Conservation (phyloP, 2,329 filamentous ascomycete genomes). For the Thelonectria olida region DNA sequence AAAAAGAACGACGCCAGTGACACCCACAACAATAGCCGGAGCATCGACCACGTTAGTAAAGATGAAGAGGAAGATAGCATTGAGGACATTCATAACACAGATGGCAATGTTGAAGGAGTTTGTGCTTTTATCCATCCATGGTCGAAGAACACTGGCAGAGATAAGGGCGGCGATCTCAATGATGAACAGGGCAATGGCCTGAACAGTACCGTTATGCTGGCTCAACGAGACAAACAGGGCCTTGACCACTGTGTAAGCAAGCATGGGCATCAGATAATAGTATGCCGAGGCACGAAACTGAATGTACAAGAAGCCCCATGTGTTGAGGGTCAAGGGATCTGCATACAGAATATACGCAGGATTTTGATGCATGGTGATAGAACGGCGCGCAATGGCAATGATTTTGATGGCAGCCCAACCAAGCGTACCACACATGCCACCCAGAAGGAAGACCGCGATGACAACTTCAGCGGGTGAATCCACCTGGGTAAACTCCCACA, state of each 20-base stretch:
- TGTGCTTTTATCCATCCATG: constrained; percentile 99
- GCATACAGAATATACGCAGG: constrained; percentile 97
- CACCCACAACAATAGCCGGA: constrained; percentile 83
- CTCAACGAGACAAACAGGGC: constrained; percentile 86
- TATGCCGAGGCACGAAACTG: constrained; percentile 96
- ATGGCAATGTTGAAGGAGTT: constrained; percentile 97
- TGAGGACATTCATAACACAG: constrained; percentile 88
- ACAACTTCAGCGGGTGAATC: constrained; percentile 90
- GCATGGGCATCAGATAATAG: constrained; percentile 87
- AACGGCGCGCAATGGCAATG: constrained; percentile 86
- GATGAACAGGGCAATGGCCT: constrained; percentile 84
- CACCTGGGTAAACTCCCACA: constrained; percentile 90
- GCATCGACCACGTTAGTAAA: constrained; percentile 89
- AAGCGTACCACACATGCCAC: constrained; percentile 80
- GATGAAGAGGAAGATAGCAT: constrained; percentile 86
- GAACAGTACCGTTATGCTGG: constrained; percentile 75
- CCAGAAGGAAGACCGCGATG: constrained; percentile 86
- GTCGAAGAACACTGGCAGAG: constrained; percentile 79
- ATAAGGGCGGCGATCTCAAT: constrained; percentile 85
- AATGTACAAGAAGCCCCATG: constrained; percentile 98
- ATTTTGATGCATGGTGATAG: constrained; percentile 91
- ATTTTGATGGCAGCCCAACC: constrained; percentile 91
- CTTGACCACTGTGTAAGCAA: constrained; percentile 86
- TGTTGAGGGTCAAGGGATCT: constrained; percentile 90
- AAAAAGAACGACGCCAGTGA: constrained; percentile 91